Base-by-base conservation (phyloP, 2,329 filamentous ascomycete genomes). In the Sarocladiaceae sp. region DNA sequence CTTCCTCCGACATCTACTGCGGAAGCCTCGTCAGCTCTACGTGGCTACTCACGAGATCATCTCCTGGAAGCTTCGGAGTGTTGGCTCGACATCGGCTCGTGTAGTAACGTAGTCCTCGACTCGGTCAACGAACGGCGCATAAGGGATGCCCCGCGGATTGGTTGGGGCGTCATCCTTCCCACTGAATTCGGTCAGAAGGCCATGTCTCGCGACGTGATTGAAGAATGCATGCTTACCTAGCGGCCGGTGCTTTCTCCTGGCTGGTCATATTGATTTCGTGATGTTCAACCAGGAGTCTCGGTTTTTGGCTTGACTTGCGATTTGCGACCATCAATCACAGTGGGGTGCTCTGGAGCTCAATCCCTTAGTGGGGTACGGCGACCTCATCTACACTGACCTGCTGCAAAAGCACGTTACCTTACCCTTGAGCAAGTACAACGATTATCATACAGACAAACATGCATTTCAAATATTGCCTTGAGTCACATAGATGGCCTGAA, bases 41-140 rank as follows among this genome's bases (percentile, higher is more conserved):
- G 1, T 2, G 11, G 18, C 23, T 31, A 44, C 80, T 70, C 78
- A 94, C 88, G 88, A 90, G 59, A 95, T 95, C 89, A 95, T 94
- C 75, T 95, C 90, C 66, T 93, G 89, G 68, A 95, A 95, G 68
- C 80, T 90, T 65, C 87, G 85, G 64, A 95, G 76, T 15, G 88
- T 92, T 42, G 79, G 76, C 66, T 95, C 90, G 60, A 94, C 90
- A 64, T 95, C 88, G 33, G 82, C 82, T 52, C 88, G 82, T 37
- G 87, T 83, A 40, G 87, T 77, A 53, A 94, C 86, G 75, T 93
- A 95, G 72, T 95, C 89, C 68, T 95, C 90, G 57, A 94, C 88
- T 61, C 86, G 88, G 71, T 94, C 88, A 65, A 94, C 88, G 67
- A 94, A 94, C 5, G 89, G 89, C 57, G 90, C 90, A 63, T 82